Base-by-base conservation (phyloP, 805 yeast genomes). In the Candida piceae region DNA sequence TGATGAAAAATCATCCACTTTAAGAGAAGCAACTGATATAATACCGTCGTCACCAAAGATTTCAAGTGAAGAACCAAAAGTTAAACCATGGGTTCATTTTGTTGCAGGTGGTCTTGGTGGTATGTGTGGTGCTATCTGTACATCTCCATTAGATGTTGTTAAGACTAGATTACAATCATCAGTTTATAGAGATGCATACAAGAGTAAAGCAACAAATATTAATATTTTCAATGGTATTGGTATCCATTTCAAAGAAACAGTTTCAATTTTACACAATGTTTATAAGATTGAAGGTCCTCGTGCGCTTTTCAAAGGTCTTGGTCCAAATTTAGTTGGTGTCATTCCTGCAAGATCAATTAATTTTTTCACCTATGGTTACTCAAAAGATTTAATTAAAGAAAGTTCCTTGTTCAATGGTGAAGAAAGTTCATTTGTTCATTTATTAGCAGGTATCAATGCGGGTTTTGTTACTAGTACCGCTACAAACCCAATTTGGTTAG, bases 271-370 rank as follows among this genome's bases (percentile, higher is more conserved):
- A 29, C 66, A 72, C 23, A 73, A 72, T 32, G 83, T 93, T 15
- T 83, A 85, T 57, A 60, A 60, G 22, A 64, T 66, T 17, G 99
- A 93, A 62, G 99, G 99, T 1, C 66, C 80, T 20, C 67, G 84
- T 29, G 90, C 97, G 4, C 66, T 93, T 31, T 93, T 93, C 63
- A 84, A 85, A 63, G 99, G 99, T 10, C 66, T 93, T 34, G 98
- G 98, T 0, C 98, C 99, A 8, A 93, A 90, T 52, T 68, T 93
- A 49, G 94, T 90, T 13, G 99, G 99, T 36, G 97, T 93, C 12
- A 90, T 93, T 29, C 99, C 99, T 0, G 97, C 99, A 1, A 73
- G 99, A 58, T 84, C 96, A 20, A 94, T 93, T 46, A 93, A 93
- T 61, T 93, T 93, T 59, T 89, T 89, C 69, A 87, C 97, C 0